A percentile compares a stretch with the other conserved stretches of the same genome.
These are phyloP conservation scores for Gaultheria prostrata DNA, from an alignment of 148 eudicot species.

Conservation along the genomic window DNA sequence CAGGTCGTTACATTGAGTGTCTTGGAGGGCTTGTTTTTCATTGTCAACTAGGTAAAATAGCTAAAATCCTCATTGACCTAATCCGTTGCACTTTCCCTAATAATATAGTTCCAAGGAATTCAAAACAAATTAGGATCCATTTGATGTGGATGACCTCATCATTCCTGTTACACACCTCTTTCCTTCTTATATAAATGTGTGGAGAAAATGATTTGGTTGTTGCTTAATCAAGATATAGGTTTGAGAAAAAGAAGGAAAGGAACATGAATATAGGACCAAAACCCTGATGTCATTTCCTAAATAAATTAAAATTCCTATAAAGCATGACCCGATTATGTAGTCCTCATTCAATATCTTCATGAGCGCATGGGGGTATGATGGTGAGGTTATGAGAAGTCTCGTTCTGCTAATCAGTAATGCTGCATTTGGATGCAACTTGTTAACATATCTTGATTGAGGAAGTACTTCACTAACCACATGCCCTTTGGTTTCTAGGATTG, in stretches of 20 bases:
- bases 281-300: too few relatives aligned
- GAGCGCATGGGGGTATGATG: background rate
- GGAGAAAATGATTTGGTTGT: background rate
- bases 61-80: too few relatives aligned
- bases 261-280: too few relatives aligned
- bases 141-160: background rate
- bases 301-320: background rate
- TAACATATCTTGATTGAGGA: background rate
- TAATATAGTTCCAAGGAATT: background rate
- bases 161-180: background rate
- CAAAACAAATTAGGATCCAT: background rate
- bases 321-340: background rate
- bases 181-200: background rate
- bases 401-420: background rate
- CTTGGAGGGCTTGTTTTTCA: too few relatives aligned
- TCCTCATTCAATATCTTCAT: background rate
- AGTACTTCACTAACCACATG: background rate
- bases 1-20: too few relatives aligned
- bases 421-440: constrained; percentile 2
- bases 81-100: too few relatives aligned
- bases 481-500: background rate
- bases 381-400: background rate
- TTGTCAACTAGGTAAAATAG: too few relatives aligned
- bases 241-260: background rate
- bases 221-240: background rate